phyloP scores from a whole-genome alignment of 805 yeast species.

The Starmerella sp. region DNA sequence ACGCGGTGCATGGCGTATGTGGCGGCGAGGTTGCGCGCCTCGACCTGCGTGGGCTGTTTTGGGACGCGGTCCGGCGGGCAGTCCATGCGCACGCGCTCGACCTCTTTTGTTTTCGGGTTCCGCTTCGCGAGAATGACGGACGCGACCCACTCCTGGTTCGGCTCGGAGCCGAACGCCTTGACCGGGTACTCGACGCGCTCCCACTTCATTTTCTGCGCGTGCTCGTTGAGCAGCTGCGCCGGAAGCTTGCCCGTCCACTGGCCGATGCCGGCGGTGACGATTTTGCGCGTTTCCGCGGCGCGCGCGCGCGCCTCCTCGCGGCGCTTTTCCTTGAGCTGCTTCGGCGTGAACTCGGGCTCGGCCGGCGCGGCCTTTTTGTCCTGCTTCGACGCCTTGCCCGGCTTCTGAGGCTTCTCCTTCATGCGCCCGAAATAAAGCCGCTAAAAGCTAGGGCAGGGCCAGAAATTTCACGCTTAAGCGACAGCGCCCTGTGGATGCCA shows the following conservation, averaged over 20 bases:
- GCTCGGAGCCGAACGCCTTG: conserved; percentile 11
- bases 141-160: conserved; percentile 48
- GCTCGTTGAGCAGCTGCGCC: conserved; percentile 71
- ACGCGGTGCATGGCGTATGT: conserved; percentile 75
- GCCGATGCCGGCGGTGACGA: conserved; percentile 49
- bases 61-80: conserved; percentile 41
- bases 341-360: conserved; percentile 23
- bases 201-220: conserved; percentile 84
- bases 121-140: conserved; percentile 54
- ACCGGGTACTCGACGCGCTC: conserved; percentile 70
- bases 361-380: conserved; percentile 7
- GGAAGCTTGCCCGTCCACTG: conserved; percentile 97
- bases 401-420: conserved; percentile 21
- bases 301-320: conserved; percentile 30
- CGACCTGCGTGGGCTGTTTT: conserved; percentile 72
- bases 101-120: conserved; percentile 71
- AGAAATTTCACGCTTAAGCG: neutral
- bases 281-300: conserved; percentile 26
- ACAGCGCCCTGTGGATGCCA: neutral
- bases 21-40: conserved; percentile 84
- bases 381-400: conserved; percentile 12
- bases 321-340: conserved; percentile 27
- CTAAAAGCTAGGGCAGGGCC: neutral
- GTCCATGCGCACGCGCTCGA: conserved; percentile 43
- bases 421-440: neutral